Evolutionary conservation across 2,329 filamentous ascomycete species (phyloP).

Genomic region (Aaosphaeria arxii): DNA sequence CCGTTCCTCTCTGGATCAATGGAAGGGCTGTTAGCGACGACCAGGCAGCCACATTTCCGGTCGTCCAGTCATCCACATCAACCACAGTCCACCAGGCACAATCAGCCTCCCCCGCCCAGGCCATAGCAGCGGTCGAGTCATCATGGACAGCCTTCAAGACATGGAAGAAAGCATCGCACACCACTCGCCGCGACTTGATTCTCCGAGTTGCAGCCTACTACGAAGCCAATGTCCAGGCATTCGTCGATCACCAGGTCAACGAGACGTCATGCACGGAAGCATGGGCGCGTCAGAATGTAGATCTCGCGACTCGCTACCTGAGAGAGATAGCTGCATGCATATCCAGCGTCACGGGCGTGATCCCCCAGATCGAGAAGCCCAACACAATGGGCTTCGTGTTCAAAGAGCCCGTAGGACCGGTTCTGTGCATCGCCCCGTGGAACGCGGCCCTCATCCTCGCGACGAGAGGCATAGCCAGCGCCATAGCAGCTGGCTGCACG

Average conservation of each 20-base stretch:
- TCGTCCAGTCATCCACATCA: slow-evolving; percentile 15
- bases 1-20: slow-evolving; percentile 26
- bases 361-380: slow-evolving; percentile 24
- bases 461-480: slow-evolving; percentile 19
- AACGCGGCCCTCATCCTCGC: slow-evolving; percentile 16
- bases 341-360: slow-evolving; percentile 11
- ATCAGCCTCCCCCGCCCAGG: slow-evolving; percentile 13
- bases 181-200: slow-evolving; percentile 23
- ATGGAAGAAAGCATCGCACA: slow-evolving; percentile 25
- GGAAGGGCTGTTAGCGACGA: slow-evolving; percentile 14
- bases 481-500: slow-evolving; percentile 22
- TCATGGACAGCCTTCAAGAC: slow-evolving; percentile 24
- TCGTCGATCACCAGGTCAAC: slow-evolving; percentile 22
- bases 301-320: slow-evolving; percentile 20
- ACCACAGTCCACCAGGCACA: slow-evolving; percentile 22
- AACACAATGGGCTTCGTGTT: slow-evolving; percentile 28
- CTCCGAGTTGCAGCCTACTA: slow-evolving; percentile 24
- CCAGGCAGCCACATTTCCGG: slow-evolving; percentile 12
- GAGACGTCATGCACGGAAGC: slow-evolving; percentile 40
- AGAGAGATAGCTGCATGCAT: slow-evolving; percentile 22
- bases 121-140: slow-evolving; percentile 18
- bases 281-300: slow-evolving; percentile 33
- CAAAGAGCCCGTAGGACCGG: slow-evolving; percentile 25
- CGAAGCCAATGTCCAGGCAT: slow-evolving; percentile 15
- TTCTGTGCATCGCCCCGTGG: slow-evolving; percentile 21